Evolutionary conservation across 768 basidiomycete species (phyloP), one percentile per base, ranked within the genome.

Genomic region (Lanmaoa pseudosensibilis): DNA sequence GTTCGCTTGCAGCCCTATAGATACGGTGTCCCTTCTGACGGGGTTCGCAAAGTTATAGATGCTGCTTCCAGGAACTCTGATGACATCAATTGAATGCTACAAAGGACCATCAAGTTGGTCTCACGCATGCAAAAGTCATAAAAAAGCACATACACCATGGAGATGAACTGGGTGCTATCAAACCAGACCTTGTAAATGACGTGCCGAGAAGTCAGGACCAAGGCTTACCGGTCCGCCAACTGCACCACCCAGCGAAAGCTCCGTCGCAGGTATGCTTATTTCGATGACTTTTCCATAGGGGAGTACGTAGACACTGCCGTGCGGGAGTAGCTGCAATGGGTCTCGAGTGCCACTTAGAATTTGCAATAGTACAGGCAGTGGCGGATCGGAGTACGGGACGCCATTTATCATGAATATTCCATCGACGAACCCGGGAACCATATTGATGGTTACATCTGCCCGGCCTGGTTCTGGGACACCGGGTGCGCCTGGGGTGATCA

Each of bases 21-120:
- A 60, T 11, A 83, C 74, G 1, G 79, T 80, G 62, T 87, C 83
- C 45, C 83, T 73, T 50, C 73, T 72, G 56, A 80, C 74, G 0
- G 84, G 85, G 62, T 86, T 85, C 5, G 21, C 57, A 40, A 70
- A 81, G 62, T 82, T 82, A 52, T 73, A 74, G 0, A 58, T 60
- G 0, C 59, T 58, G 52, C 64, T 78, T 13, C 75, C 75, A 15
- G 78, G 73, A 48, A 69, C 74, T 10, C 75, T 64, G 12, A 81
- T 61, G 23, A 80, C 77, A 44, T 68, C 65, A 56, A 81, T 76
- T 0, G 62, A 39, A 45, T 80, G 78, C 76, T 80, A 38, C 0
- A 6, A 10, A 30, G 1, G 16, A 11, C 1, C 7, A 40, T 60
- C 27, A 54, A 16, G 16, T n/a, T 15, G 18, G 19, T n/a, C 4